These are phyloP conservation scores for Amaranthus palmeri DNA, from an alignment of 148 eudicot genomes.

Conservation along the genomic window DNA sequence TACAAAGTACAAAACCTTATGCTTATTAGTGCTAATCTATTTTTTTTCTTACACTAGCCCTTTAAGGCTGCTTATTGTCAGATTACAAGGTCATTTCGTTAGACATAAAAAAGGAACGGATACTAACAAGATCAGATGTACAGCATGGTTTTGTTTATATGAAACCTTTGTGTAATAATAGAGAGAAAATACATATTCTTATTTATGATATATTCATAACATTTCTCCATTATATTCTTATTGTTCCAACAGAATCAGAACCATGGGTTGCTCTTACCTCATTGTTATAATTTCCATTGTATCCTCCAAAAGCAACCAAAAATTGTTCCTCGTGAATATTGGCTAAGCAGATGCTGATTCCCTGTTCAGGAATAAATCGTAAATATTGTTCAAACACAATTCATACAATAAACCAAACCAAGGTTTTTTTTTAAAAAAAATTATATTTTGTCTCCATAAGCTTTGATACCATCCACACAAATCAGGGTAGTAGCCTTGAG, in stretches of 20 bases:
- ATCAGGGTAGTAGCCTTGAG: not conserved
- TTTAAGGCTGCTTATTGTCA: not conserved
- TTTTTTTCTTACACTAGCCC: not conserved
- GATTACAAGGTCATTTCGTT: not conserved
- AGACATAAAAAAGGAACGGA: not conserved
- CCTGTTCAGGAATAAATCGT: constrained; percentile 41
- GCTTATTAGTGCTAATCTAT: not conserved
- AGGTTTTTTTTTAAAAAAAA: not conserved
- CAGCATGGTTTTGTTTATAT: not conserved
- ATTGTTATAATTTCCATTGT: constrained; percentile 86
- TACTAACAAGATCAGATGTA: not conserved
- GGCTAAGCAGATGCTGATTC: constrained; percentile 66
- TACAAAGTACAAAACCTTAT: not conserved
- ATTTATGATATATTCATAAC: not conserved
- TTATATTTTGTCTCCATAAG: not conserved
- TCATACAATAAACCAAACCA: not conserved
- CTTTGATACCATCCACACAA: not conserved
- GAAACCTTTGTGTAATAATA: not conserved
- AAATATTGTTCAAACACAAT: not conserved
- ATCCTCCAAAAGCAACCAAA: constrained; percentile 94
- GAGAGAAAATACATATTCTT: not conserved
- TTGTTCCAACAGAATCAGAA: too few species aligned
- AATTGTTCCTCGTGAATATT: constrained; percentile 48
- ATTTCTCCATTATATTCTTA: too few species aligned
- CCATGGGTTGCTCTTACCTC: constrained; percentile 48